Base-by-base conservation (phyloP, 192 early-diverging fungal genomes). In the Spinellus fusiger region DNA sequence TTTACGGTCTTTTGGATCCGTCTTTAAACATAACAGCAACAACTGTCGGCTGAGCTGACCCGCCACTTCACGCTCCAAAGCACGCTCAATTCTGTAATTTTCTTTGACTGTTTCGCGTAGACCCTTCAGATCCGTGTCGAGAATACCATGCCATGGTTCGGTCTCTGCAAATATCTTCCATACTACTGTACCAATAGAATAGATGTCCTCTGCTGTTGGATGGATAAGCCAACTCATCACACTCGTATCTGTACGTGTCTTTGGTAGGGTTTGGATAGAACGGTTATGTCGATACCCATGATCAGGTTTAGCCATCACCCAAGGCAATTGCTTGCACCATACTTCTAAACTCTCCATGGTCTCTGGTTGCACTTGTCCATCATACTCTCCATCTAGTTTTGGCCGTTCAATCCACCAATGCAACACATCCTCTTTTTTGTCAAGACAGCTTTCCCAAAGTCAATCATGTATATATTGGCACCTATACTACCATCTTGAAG, bases 401-500 rank as follows among this genome's bases (percentile, higher is more conserved):
- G 53, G 57, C 49, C 64, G 60, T 10, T 73, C 48, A 12, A 71
- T 66, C 49, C 77, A 77, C 77, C 76, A 83, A 26, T 51, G 61
- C 18, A 56, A 22, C 0, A 78, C 75, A 34, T 82, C 79, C 10
- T 70, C 70, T 56, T 64, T 10, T 56, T 54, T 29, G 71, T 68
- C 68, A 84, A 82, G 5, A 76, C 69, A 0, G 82, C 77, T 56
- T 84, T 84, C 7, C 82, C 82, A 67, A 84, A 84, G 58, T 84
- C 82, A 56, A 84, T 84, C 49, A 84, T 59, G 28, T 73, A 77
- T 15, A 84, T 40, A 33, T 70, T 38, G 0, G 80, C 80, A 29
- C 58, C 58, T 3, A 44, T 34, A 26, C 69, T 74, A n/a, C 76
- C 75, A 60, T 84, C 80, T 28, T 65, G 46, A 1, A 84, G 57